phyloP scores from a whole-genome alignment of 768 basidiomycete genomes.

The Kwoniella dendrophila region DNA sequence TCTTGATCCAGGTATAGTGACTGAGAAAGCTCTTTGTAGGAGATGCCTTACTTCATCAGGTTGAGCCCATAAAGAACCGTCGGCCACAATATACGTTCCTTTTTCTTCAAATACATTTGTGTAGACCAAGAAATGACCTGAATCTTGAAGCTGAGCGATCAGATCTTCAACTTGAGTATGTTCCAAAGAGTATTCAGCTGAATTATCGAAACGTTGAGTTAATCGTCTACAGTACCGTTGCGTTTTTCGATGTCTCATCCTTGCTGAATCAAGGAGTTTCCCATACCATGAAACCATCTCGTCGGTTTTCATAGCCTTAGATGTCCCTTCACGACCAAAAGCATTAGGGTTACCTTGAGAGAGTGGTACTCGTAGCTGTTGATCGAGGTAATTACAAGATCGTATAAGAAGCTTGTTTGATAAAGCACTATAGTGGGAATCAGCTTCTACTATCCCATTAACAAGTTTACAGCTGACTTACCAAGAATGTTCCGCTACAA shows the following conservation, averaged over 20 bases:
- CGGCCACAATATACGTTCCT: slow-evolving; percentile 88
- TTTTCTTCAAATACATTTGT: slow-evolving; percentile 82
- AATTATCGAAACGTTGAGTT: slow-evolving; percentile 80
- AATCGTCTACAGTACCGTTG: slow-evolving; percentile 69
- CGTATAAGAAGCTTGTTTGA: slow-evolving; percentile 91
- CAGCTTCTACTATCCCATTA: background rate
- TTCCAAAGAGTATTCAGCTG: slow-evolving; percentile 46
- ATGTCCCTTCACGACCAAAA: background rate
- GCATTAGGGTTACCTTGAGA: background rate
- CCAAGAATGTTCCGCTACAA: slow-evolving; percentile 97
- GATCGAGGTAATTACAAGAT: slow-evolving; percentile 91
- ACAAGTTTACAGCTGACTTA: slow-evolving; percentile 56
- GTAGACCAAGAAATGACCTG: slow-evolving; percentile 92
- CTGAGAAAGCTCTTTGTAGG: slow-evolving; percentile 73
- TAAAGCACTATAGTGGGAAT: slow-evolving; percentile 65
- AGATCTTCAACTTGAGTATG: slow-evolving; percentile 47
- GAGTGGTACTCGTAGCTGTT: slow-evolving; percentile 69
- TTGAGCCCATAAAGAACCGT: slow-evolving; percentile 71
- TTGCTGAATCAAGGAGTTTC: slow-evolving; percentile 89
- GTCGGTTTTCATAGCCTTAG: slow-evolving; percentile 68
- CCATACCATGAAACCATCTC: slow-evolving; percentile 86
- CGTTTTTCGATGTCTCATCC: slow-evolving; percentile 86
- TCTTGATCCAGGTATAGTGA: slow-evolving; percentile 18
- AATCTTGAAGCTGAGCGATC: slow-evolving; percentile 70
- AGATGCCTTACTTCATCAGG: slow-evolving; percentile 77